Evolutionary conservation across 257 asterid genomes (phyloP), one percentile per base, ranked within the genome.

Genomic region (Solanum corneliomulleri): DNA sequence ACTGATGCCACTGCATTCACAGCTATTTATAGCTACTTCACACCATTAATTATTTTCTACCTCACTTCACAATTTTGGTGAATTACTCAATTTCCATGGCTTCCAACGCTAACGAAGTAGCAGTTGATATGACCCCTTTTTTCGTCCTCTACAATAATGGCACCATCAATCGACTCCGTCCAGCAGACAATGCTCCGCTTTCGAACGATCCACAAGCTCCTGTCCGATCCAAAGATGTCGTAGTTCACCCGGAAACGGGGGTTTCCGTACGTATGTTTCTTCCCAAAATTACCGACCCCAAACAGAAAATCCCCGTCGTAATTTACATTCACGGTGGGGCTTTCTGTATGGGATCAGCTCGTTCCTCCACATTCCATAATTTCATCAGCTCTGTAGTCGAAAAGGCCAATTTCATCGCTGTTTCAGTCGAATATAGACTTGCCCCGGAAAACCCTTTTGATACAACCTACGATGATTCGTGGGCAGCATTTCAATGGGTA

Each of bases 281-380:
- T 49, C 98, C 98, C 27, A 87, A 91, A 62, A 64, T 27, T 77
- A 87, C 6, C 23, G 60, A 39, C 23, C 89, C 91, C 64, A 68
- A 70, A 21, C 89, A 39, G 76, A 92, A 91, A 64, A 83, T 92
- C 66, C 94, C 98, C 3, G 87, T 94, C 49, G 88, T 90, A 47
- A 88, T 93, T 5, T 90, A 94, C 94, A 86, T 91, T 25, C 96
- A 94, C 89, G 98, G 98, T 82, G 95, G 96, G 25, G 96, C 92
- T 20, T 94, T 91, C 93, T 92, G 94, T 90, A 3, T 91, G 11
- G 94, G 95, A 12, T 91, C 95, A 2, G 86, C 92, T 75, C 42
- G 86, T 11, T 42, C 27, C 33, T 80, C 91, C 1, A n/a, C 80
- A 4, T 91, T 84, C 87, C 95, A 93, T 89, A 78, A 64, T 11